Percentiles rank a stretch among this genome's conserved stretches.
phyloP scores from a whole-genome alignment of 306 rosid species.

The Rubus idaeus region DNA sequence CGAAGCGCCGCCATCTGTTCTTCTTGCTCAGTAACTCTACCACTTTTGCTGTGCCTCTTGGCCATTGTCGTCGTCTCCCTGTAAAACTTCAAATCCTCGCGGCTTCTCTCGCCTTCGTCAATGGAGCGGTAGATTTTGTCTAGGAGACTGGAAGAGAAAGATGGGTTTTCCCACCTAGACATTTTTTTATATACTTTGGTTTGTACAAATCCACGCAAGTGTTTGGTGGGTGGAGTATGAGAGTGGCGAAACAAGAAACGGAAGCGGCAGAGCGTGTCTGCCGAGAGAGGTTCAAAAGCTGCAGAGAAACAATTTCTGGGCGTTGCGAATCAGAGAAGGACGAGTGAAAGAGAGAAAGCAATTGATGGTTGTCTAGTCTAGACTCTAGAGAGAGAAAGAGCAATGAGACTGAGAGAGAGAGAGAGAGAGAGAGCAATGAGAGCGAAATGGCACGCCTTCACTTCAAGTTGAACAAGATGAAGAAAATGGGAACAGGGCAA shows the following conservation, averaged over 20 bases:
- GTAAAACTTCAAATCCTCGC: slow-evolving; percentile 43
- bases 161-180: slow-evolving; percentile 48
- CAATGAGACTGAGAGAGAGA: slow-evolving; percentile 55
- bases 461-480: slow-evolving; percentile 25
- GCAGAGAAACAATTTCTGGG: slow-evolving; percentile 21
- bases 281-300: slow-evolving; percentile 37
- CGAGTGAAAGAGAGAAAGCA: slow-evolving; percentile 32
- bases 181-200: slow-evolving; percentile 22
- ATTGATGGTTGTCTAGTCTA: slow-evolving; percentile 35
- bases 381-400: slow-evolving; percentile 22
- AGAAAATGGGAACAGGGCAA: slow-evolving; percentile 36
- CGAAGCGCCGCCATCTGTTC: slow-evolving; percentile 30
- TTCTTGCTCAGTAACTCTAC: slow-evolving; percentile 18
- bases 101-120: slow-evolving; percentile 48
- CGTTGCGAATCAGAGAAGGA: slow-evolving; percentile 26
- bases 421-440: slow-evolving; percentile 41
- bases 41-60: slow-evolving; percentile 45
- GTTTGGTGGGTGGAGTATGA: neutral
- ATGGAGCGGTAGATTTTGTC: slow-evolving; percentile 83
- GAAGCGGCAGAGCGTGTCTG: slow-evolving; percentile 11
- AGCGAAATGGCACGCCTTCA: slow-evolving; percentile 58
- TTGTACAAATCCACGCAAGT: no score
- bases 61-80: slow-evolving; percentile 26
- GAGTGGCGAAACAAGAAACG: slow-evolving; percentile 24
- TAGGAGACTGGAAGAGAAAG: slow-evolving; percentile 77